These are phyloP conservation scores for Malassezia restricta DNA, from an alignment of 1,284 basidiomycete genomes.

Conservation along the genomic window DNA sequence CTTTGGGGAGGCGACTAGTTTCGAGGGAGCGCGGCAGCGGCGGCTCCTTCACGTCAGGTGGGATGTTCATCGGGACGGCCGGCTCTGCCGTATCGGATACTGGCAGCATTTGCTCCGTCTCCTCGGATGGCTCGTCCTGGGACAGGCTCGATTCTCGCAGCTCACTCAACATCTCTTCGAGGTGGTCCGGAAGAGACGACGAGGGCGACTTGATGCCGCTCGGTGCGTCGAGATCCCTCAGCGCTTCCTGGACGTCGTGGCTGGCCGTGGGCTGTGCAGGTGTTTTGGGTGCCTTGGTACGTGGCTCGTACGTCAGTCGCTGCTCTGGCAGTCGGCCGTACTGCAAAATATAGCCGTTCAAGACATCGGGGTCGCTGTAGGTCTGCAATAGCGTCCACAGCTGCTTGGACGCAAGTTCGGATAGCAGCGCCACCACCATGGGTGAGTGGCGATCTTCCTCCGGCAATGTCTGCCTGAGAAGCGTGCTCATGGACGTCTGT, in stretches of 20 bases:
- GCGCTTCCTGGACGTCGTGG: neutral
- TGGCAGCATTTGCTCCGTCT: neutral
- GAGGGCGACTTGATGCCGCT: neutral
- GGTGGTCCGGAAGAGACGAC: neutral
- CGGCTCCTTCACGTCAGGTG: slow-evolving; percentile 2
- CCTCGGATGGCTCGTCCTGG: neutral
- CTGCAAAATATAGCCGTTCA: slow-evolving; percentile 13
- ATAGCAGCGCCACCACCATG: slow-evolving; percentile 5
- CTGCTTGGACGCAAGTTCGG: slow-evolving; percentile 11
- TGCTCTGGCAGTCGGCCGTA: slow-evolving; percentile 1
- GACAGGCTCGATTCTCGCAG: neutral
- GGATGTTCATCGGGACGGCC: slow-evolving; percentile 13
- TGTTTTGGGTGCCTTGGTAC: neutral
- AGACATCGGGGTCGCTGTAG: slow-evolving; percentile 13
- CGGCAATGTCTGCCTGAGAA: slow-evolving; percentile 11
- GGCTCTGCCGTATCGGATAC: neutral
- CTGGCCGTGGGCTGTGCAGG: neutral
- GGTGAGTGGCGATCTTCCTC: slow-evolving; percentile 6
- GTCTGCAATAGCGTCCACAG: slow-evolving; percentile 4
- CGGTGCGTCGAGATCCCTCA: neutral
- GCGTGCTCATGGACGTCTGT: slow-evolving; percentile 2
- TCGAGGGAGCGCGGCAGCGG: neutral
- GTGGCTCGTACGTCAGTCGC: neutral
- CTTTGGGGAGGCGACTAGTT: neutral
- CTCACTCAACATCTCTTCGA: neutral